phyloP scores from a whole-genome alignment of 2,329 filamentous ascomycete species.

The Hymenoscyphus repandus region DNA sequence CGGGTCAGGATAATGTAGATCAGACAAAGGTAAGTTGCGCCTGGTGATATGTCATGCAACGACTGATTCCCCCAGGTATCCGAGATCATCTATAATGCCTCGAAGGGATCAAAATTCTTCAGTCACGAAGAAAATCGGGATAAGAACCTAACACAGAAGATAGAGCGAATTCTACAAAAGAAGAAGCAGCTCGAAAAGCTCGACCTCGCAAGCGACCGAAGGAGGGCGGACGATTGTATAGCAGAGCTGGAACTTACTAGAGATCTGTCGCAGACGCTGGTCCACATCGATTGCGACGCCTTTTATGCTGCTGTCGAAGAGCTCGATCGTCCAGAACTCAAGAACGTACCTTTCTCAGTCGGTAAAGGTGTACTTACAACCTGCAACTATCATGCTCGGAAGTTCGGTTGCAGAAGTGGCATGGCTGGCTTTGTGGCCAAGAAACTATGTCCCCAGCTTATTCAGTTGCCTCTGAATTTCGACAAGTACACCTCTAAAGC shows the following conservation, averaged over 20 bases:
- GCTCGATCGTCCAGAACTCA: conserved; percentile 76
- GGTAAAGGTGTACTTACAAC: conserved; percentile 63
- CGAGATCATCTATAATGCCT: conserved; percentile 94
- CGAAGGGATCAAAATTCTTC: conserved; percentile 95
- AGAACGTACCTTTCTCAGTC: conserved; percentile 84
- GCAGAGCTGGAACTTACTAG: conserved; percentile 71
- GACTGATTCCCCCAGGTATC: conserved; percentile 56
- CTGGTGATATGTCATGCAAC: conserved; percentile 1
- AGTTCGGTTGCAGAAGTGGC: conserved; percentile 84
- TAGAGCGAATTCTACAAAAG: conserved; percentile 69
- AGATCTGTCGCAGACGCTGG: conserved; percentile 77
- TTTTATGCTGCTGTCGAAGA: conserved; percentile 96
- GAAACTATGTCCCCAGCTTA: conserved; percentile 83
- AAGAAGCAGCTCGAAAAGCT: conserved; percentile 71
- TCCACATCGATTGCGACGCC: conserved; percentile 95
- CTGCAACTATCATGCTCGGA: conserved; percentile 83
- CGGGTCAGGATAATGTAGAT: conserved; percentile 89
- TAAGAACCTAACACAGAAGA: conserved; percentile 77
- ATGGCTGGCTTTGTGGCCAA: conserved; percentile 96
- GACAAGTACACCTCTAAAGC: conserved; percentile 89
- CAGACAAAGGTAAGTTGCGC: conserved; percentile 62
- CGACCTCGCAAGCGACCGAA: conserved; percentile 67
- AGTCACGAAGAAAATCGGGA: conserved; percentile 82
- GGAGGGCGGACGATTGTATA: conserved; percentile 76
- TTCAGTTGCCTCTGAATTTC: conserved; percentile 80